Evolutionary conservation across 805 yeast species (phyloP), one percentile per base, ranked within the genome.

Genomic region (Schwanniomyces vanrijiae): DNA sequence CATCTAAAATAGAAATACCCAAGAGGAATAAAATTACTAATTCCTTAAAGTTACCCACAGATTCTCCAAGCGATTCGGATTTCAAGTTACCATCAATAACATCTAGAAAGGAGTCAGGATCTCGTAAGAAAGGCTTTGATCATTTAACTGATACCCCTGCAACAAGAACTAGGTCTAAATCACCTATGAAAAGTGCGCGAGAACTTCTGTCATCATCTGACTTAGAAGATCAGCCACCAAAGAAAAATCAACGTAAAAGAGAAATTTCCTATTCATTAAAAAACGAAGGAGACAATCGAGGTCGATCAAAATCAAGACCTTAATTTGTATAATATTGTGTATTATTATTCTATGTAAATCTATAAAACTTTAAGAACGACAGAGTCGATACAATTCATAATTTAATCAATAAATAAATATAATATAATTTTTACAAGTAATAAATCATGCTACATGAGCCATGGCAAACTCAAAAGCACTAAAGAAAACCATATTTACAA

Each of bases 401-500:
- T n/a, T 14, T 25, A 25, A 24, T 24, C 24, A 33, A n/a, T n/a
- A 25, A 40, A 19, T 29, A 26, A 18, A 28, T 40, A n/a, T n/a
- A n/a, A n/a, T n/a, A n/a, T n/a, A n/a, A n/a, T n/a, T n/a, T 42
- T 21, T 35, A 42, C 39, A 37, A 20, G 39, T 37, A 31, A 37
- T 22, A 6, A 26, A 24, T 38, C 19, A 38, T 3, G 46, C 35
- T 18, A 83, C 61, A 52, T 80, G 73, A 41, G 71, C 71, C 89
- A 87, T 83, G 44, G 84, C 64, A 52, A 75, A 77, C 63, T 88
- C 96, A 65, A 79, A 89, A 13, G 79, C 66, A 29, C 89, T 77
- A 64, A 89, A 89, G 61, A 89, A 87, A 6, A 84, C 83, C 78
- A 86, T 78, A 50, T 89, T 89, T 11, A 84, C 86, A 45, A 86